phyloP scores from a whole-genome alignment of 2,329 filamentous ascomycete genomes.

The Colletotrichum spaethianum region DNA sequence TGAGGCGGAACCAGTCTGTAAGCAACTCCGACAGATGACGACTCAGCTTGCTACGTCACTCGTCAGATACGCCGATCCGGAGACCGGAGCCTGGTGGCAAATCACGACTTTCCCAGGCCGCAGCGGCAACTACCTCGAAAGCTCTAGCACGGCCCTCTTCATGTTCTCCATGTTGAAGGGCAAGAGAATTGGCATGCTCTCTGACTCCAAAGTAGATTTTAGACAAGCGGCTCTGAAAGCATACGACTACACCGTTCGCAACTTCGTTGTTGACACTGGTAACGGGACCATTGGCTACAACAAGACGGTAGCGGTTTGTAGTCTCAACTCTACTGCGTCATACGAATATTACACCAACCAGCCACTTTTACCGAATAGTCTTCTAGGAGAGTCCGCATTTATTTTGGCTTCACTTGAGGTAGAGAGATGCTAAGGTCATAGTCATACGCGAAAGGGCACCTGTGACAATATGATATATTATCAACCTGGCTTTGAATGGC shows the following conservation, averaged over 20 bases:
- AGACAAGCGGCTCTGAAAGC: slow-evolving; percentile 30
- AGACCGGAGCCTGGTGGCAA: slow-evolving; percentile 41
- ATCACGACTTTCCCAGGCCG: slow-evolving; percentile 35
- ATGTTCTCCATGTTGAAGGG: slow-evolving; percentile 38
- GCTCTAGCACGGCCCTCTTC: slow-evolving; percentile 42
- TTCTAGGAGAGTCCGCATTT: slow-evolving; percentile 55
- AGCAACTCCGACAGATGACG: slow-evolving; percentile 6
- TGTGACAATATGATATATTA: background rate
- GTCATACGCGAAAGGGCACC: accelerated
- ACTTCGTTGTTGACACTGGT: slow-evolving; percentile 28
- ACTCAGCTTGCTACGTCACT: slow-evolving; percentile 27
- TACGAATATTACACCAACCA: slow-evolving; percentile 57
- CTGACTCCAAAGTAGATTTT: background rate
- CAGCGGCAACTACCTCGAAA: slow-evolving; percentile 41
- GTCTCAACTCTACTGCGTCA: slow-evolving; percentile 57
- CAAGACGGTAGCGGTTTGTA: slow-evolving; percentile 57
- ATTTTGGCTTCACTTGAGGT: slow-evolving; percentile 55
- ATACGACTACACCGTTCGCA: slow-evolving; percentile 32
- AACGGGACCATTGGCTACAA: slow-evolving; percentile 48
- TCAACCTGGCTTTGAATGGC: background rate
- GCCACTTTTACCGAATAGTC: slow-evolving; percentile 54
- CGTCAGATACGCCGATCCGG: slow-evolving; percentile 21
- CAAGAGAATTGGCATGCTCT: slow-evolving; percentile 20
- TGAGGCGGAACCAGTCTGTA: slow-evolving; percentile 17
- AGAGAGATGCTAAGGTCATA: slow-evolving; percentile 41